Conservation (phyloP, 75 land plant genomes). For the Pinus taeda region DNA sequence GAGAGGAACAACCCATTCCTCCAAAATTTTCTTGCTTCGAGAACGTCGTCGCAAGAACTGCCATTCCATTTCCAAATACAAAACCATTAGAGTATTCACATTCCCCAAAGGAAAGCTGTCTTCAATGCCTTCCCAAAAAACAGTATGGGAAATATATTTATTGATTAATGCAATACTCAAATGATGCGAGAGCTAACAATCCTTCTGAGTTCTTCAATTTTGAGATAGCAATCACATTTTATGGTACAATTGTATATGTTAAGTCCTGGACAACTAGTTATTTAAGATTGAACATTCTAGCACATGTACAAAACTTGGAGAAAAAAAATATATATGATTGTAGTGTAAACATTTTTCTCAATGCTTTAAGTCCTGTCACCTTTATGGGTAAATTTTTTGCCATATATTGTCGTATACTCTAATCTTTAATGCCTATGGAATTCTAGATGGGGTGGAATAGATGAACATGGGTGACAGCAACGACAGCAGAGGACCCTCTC, state of each 20-base stretch:
- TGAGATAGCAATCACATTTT: background rate
- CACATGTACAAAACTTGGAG: too few species aligned
- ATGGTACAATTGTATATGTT: background rate
- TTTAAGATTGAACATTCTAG: too few species aligned
- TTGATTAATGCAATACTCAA: background rate
- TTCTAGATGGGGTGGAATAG: too few species aligned
- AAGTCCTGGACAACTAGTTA: background rate
- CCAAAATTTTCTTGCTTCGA: slow-evolving; percentile 84
- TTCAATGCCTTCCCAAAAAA: background rate
- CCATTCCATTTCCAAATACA: slow-evolving; percentile 12
- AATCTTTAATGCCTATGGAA: too few species aligned
- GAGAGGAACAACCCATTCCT: slow-evolving; percentile 88
- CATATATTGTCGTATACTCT: too few species aligned
- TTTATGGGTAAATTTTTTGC: too few species aligned
- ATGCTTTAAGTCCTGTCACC: too few species aligned
- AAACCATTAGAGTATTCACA: background rate
- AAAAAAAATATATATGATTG: too few species aligned
- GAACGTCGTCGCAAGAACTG: slow-evolving; percentile 92
- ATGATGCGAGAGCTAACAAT: background rate
- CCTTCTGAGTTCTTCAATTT: background rate
- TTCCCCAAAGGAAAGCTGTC: slow-evolving; percentile 1
- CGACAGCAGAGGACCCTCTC: too few species aligned
- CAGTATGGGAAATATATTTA: background rate
- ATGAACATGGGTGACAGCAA: too few species aligned
- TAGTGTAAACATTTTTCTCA: too few species aligned